Base-by-base conservation (phyloP, 306 rosid genomes). In the Casuarina cunninghamiana region DNA sequence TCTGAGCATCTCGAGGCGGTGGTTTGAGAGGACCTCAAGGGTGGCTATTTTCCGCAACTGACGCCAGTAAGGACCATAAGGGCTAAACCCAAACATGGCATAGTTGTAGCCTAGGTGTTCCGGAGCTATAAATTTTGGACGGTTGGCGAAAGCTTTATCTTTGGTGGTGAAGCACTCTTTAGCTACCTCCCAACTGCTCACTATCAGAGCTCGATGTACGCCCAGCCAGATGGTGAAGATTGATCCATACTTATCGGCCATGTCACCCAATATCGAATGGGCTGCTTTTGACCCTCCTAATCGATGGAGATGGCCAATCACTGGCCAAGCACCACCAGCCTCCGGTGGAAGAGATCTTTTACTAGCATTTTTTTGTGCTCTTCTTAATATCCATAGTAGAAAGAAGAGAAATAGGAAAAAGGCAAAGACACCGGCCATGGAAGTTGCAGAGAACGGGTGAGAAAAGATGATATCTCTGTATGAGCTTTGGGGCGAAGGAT, bases 281-380 rank as follows among this genome's bases (percentile, higher is more conserved):
- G 44, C 9, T 11, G 69, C 43, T 37, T 12, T 13, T 13, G 10
- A 1, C 43, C 69, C 69, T 62, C 19, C 69, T 62, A 37, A 2
- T 12, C 11, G 69, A n/a, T 35, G 81, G 49, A 82, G 78, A 62
- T 82, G 81, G 11, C 85, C 85, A 5, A 77, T 26, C 6, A 72
- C 1, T 1, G 84, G 81, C 78, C 74, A 63, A 1, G 75, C 38
- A 1, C 78, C 75, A 10, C 42, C 4, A 2, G 81, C 78, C 21
- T 72, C 54, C 9, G 58, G 60, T 54, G 44, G 44, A 3, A 12
- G 43, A 32, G 6, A 32, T 0, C 7, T 37, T 62, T 5, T 37
- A 37, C 10, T 5, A 5, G 17, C 10, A 37, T 3, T 11, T 12
- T 1, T 62, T 62, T 62, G n/a, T 0, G 16, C n/a, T 11, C 10